Evolutionary conservation across 257 asterid genomes (phyloP), one percentile per base, ranked within the genome.

Genomic region (Nicotiana noctiflora): DNA sequence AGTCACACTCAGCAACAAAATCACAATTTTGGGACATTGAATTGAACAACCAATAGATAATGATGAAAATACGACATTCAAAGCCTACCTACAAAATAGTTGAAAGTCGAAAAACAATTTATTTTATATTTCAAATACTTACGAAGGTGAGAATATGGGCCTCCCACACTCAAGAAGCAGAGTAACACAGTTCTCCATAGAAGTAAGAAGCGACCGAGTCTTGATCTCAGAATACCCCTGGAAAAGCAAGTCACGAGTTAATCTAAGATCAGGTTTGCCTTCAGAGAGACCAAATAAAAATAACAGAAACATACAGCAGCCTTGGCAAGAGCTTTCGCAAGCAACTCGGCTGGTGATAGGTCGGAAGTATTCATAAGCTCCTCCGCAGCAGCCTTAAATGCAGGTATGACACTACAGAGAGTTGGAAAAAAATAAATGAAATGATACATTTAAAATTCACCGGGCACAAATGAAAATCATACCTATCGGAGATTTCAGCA

Each of bases 171-270:
- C 89, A 0, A 96, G 97, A 70, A 86, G 86, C 15, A 96, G 84
- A 1, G 99, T 96, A 63, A 94, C 97, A 90, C 86, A 80, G 88
- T 92, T 94, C 88, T 94, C 98, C 90, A 94, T 83, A 34, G 98
- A 96, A 74, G 92, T 88, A 62, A 96, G 98, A 83, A 93, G 88
- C 19, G 99, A 96, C 76, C 99, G 88, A 80, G 88, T 90, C 87
- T 92, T 96, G 76, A 96, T 90, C 89, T 94, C 99, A 32, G 94
- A 88, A 80, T 92, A 96, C 11, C 98, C 99, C 98, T 93, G 91
- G 19, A 84, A 25, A 40, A 62, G 80, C 76, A 83, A 80, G 44
- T 19, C 59, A 84, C 37, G 3, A 25, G 52, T 76, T 29, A 29
- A 17, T 81, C 81, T 55, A 51, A 80, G 34, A 74, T 32, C 55